phyloP scores from a whole-genome alignment of 2,329 filamentous ascomycete species.

The Cytospora piceae region DNA sequence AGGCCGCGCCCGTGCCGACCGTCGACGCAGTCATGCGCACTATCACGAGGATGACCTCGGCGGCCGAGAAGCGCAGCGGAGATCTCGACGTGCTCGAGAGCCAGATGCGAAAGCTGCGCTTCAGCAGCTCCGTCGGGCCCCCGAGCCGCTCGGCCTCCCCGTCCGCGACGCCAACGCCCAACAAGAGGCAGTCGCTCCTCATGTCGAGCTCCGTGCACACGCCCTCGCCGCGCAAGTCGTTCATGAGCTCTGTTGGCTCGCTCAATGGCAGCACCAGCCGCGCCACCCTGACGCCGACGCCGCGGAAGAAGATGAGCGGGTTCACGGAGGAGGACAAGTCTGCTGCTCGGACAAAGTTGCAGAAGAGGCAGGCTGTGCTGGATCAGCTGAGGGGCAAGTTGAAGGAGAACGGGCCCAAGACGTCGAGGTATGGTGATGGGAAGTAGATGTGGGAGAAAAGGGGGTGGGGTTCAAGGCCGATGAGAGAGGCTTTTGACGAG shows the following conservation, averaged over 20 bases:
- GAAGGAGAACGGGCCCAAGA: slow-evolving; percentile 53
- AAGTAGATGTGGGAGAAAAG: not conserved
- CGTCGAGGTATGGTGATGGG: slow-evolving; percentile 45
- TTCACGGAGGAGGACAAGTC: slow-evolving; percentile 64
- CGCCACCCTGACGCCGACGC: slow-evolving; percentile 47
- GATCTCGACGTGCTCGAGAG: slow-evolving; percentile 90
- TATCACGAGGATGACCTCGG: slow-evolving; percentile 87
- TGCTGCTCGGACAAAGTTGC: slow-evolving; percentile 56
- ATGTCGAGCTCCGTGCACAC: slow-evolving; percentile 38
- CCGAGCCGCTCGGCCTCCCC: slow-evolving; percentile 47
- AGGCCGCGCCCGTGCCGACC: slow-evolving; percentile 67
- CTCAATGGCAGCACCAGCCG: slow-evolving; percentile 37
- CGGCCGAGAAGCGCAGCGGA: slow-evolving; percentile 88
- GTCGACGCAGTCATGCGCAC: slow-evolving; percentile 92
- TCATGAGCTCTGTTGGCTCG: slow-evolving; percentile 48
- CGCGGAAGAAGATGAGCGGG: slow-evolving; percentile 64
- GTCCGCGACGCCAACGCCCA: slow-evolving; percentile 46
- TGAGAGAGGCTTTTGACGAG: not conserved
- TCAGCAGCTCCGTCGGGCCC: slow-evolving; percentile 34
- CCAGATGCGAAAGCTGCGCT: slow-evolving; percentile 67
- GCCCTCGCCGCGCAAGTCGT: slow-evolving; percentile 41
- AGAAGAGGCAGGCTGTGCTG: slow-evolving; percentile 57
- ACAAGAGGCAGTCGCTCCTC: slow-evolving; percentile 42
- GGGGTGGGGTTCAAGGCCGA: not conserved
- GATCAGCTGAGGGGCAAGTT: slow-evolving; percentile 55